Evolutionary conservation across 2,329 filamentous ascomycete species (phyloP), one percentile per base, ranked within the genome.

Genomic region (Pochonia chlamydosporia): DNA sequence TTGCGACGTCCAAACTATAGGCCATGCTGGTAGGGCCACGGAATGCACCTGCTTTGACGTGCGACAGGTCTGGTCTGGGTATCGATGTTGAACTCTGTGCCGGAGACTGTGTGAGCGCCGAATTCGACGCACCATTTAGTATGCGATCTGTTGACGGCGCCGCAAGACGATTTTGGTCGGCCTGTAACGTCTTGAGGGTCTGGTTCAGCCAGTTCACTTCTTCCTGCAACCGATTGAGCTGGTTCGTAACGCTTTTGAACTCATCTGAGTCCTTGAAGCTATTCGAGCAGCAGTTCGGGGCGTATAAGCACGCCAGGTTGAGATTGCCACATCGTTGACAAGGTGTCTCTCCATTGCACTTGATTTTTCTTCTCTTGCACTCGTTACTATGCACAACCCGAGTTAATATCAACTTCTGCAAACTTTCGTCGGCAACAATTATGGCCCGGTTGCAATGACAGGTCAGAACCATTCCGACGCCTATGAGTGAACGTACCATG

Each of bases 241-340:
- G 86, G 28, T 77, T 73, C 46, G 82, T 80, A 82, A 96, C 89
- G 31, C 83, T 78, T 60, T 83, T 87, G 73, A 90, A 96, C 63
- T 96, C 91, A 9, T 95, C 88, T 40, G 89, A 90, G 59, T 96
- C 91, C 65, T 92, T 93, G 75, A 96, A 90, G 65, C 81, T 89
- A 71, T 81, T 91, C 52, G 79, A 70, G 61, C 80, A 84, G 63
- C 82, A 84, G 58, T 84, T 84, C 13, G 81, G 76, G 5, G 82
- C 74, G 66, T 86, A 87, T 39, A 84, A 69, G 58, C 83, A 87
- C 52, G 76, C 66, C 16, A 85, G 71, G 55, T 80, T 82, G 63
- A 87, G 80, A 55, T 84, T 83, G 56, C 82, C 79, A 57, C 84
- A 88, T 48, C 84, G 73, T 50, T 81, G 76, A 54, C 84, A 88